Base-by-base conservation (phyloP, 495 filamentous ascomycete species). In the Aspergillus indologenus region DNA sequence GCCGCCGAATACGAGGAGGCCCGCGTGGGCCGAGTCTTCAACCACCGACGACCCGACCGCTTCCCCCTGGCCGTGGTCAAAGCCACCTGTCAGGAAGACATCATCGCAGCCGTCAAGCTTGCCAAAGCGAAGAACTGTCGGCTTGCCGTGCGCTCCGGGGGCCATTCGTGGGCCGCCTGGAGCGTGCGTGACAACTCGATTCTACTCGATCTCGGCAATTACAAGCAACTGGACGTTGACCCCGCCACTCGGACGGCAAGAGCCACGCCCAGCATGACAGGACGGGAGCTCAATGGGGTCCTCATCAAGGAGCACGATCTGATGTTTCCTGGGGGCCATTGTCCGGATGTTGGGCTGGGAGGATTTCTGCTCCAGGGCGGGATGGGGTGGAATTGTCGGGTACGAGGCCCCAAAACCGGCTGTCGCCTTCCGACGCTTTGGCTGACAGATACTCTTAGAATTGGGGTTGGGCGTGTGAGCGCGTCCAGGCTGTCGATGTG, bases 381-480 rank as follows among this genome's bases (percentile, higher is more conserved):
- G 0, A 82, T 81, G 78, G 80, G 80, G 5, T 84, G 81, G 80
- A 81, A 81, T 58, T 81, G 79, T 57, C 71, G 72, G 34, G 73
- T 78, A 58, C n/a, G n/a, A n/a, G n/a, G n/a, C n/a, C n/a, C n/a
- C n/a, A n/a, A n/a, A n/a, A n/a, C n/a, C n/a, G n/a, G n/a, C n/a
- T n/a, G n/a, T n/a, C n/a, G n/a, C n/a, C n/a, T n/a, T n/a, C n/a
- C n/a, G n/a, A n/a, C n/a, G n/a, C n/a, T n/a, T n/a, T 9, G 34
- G n/a, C 46, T 61, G 19, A 23, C 20, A 26, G 18, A 34, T 3
- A 31, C 8, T 53, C 2, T 0, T 45, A 79, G 75, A 77, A 74
- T 57, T 82, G 80, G 81, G 81, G 81, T 8, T 84, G 79, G 81
- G 80, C 78, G 1, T 81, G 78, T 47, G 79, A 84, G 60, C 57